A percentile compares a stretch with the other conserved stretches of the same genome.
These are phyloP conservation scores for Limonium bicolor DNA, from an alignment of 148 eudicot species.

Conservation along the genomic window DNA sequence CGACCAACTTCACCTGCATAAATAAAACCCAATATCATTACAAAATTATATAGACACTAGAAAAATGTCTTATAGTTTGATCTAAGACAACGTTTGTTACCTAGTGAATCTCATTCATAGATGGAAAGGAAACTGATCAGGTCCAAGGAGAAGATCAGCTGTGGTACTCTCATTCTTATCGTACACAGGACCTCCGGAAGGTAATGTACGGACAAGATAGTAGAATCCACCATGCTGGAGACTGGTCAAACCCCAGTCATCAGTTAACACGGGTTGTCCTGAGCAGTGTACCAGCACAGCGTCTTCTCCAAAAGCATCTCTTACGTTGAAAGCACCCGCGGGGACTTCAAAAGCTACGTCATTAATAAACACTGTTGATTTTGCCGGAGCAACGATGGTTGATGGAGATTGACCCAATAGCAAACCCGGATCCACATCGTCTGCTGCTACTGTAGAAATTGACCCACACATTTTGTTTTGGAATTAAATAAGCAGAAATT, in stretches of 20 bases:
- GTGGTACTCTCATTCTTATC: not conserved
- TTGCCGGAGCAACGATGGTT: too few species aligned
- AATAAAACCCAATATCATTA: too few species aligned
- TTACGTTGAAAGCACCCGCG: slow-evolving; percentile 45
- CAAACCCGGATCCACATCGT: slow-evolving; percentile 18
- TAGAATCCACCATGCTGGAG: slow-evolving; percentile 75
- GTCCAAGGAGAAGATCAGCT: not conserved
- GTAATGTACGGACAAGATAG: slow-evolving; percentile 36
- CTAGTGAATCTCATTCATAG: too few species aligned
- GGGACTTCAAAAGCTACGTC: slow-evolving; percentile 63
- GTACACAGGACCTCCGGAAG: not conserved
- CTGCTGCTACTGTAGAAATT: slow-evolving; percentile 24
- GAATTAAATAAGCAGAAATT: too few species aligned
- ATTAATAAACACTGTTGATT: slow-evolving; percentile 63
- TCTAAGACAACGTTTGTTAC: too few species aligned
- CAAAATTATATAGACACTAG: too few species aligned
- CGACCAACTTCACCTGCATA: too few species aligned
- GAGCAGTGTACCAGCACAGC: slow-evolving; percentile 46
- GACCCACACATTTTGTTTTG: too few species aligned
- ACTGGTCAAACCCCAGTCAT: slow-evolving; percentile 82
- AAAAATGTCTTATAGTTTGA: too few species aligned
- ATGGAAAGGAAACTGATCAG: slow-evolving; percentile 1
- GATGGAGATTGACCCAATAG: slow-evolving; percentile 4
- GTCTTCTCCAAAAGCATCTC: slow-evolving; percentile 69
- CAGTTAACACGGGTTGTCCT: slow-evolving; percentile 57